Evolutionary conservation across 441 rosid genomes (phyloP), one percentile per base, ranked within the genome.

Genomic region (Gossypium lobatum): DNA sequence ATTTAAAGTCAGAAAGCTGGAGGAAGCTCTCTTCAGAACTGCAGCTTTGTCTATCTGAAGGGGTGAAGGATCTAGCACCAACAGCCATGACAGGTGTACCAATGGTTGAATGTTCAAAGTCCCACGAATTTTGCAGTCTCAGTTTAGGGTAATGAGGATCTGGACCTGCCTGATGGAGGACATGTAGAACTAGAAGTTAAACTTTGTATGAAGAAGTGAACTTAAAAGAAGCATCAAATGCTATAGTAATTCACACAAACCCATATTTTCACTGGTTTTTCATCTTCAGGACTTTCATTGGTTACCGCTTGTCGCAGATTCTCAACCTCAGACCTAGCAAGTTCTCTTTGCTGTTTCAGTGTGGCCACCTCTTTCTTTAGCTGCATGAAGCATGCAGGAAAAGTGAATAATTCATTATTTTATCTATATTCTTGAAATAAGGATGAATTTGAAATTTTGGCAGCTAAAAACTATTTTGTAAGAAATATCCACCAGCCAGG

Each of bases 111-210:
- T 68, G 76, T 59, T 82, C 91, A 68, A 83, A 88, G 73, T 78
- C 93, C 90, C 89, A 90, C 54, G 98, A 88, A 70, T 74, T 80
- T 53, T 84, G 89, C 76, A 92, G 90, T n/a, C 91, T 87, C 79
- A 90, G 79, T 80, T 86, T 87, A 39, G 97, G 99, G 82, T 93
- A 96, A 46, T 83, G 88, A 73, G 67, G 75, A 76, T 83, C 88
- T 63, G 77, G 73, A 66, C 76, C 83, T 77, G 64, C 92, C 97
- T 93, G 91, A 46, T 80, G 7, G 66, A 75, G 34, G 45, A 39
- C 45, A 39, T 39, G 45, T 39, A 57, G 53, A 52, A 8, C 45
- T 3, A 60, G 65, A 39, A 74, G 54, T 70, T 18, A 46, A 26
- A 23, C 14, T 10, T 63, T 58, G 69, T 48, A 42, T 21, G 61